Base-by-base conservation (phyloP, 176 grass and related monocot species). In the Hordeum vulgare region DNA sequence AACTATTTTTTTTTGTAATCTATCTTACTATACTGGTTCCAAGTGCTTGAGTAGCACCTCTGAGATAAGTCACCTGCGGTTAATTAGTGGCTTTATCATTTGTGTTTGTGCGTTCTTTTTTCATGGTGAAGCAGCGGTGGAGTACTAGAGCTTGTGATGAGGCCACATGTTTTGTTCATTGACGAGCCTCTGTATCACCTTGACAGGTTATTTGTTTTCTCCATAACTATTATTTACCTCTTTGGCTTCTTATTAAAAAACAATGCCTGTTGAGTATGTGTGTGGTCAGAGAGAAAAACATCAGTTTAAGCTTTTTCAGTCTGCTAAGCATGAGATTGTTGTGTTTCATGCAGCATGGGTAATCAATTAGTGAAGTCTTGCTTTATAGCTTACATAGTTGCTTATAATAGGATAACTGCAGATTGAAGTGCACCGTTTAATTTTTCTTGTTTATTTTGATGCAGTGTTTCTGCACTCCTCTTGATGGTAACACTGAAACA, bases 401-500 rank as follows among this genome's bases (percentile, higher is more conserved):
- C 41, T 71, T 24, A 64, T 74, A 31, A 4, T n/a, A 36, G n/a
- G 21, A 57, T 33, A 42, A 14, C 40, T 80, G 44, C 73, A 27
- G 35, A 39, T 23, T 45, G 2, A 74, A 24, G 39, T 18, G 18
- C 31, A 56, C 37, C 36, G 6, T 23, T 53, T 29, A 37, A 62
- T 4, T 44, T 18, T 75, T 53, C 33, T 64, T 17, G 34, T 47
- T 74, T 75, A 12, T 49, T 88, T 76, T 47, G 35, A 74, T 90
- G 61, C 77, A 98, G 95, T 86, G 95, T 98, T 62, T 95, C 95
- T 84, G 95, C 95, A 56, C 90, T 98, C 28, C 88, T 98, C 21
- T 85, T 98, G 71, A 98, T 98, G 95, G 95, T 98, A 41, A 98
- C 92, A 34, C 63, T 98, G 66, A 95, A 95, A 90, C 95, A 98